Base-by-base conservation (phyloP, 2,329 filamentous ascomycete species). In the Botrytis elliptica region DNA sequence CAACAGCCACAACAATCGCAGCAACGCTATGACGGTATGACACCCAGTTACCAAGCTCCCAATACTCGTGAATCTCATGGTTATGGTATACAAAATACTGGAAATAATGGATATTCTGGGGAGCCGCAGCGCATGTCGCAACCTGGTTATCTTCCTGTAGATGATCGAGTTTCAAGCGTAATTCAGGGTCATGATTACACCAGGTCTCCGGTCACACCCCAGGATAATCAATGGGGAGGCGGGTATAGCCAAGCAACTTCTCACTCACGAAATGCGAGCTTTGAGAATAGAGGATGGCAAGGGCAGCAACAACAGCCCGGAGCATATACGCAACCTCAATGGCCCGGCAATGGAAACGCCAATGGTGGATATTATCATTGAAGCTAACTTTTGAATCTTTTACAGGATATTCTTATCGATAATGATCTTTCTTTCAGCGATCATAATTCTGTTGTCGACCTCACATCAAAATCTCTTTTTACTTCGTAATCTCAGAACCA, bases 1-100 rank as follows among this genome's bases (percentile, higher is more conserved):
- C 65, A 68, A 68, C 65, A 68, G 42, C 10, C 52, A 57, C 52
- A 57, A 57, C 52, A 57, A 57, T 18, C 52, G 3, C 49, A 52
- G 55, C 74, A 75, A n/a, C 75, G 76, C 74, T 79, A 78, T 75
- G 75, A 79, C 77, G 78, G 77, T 77, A 80, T 76, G 77, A 71
- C 22, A 70, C 66, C 72, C 67, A 71, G 38, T 73, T 67, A 68
- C n/a, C 55, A 68, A 69, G 64, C 71, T 73, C 71, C 65, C 20
- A 44, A 57, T 46, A 60, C 52, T 62, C 63, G 42, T 49, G 63
- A 73, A 69, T 57, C 66, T 44, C 55, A 69, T 69, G 49, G 66
- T 18, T 62, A 49, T 22, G 55, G 42, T 70, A 29, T 33, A 62
- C 66, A 62, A 49, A 42, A 42, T 55, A 38, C 38, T 60, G 46